Evolutionary conservation across 495 filamentous ascomycete species (phyloP).

Genomic region (Penicillium chermesinum): DNA sequence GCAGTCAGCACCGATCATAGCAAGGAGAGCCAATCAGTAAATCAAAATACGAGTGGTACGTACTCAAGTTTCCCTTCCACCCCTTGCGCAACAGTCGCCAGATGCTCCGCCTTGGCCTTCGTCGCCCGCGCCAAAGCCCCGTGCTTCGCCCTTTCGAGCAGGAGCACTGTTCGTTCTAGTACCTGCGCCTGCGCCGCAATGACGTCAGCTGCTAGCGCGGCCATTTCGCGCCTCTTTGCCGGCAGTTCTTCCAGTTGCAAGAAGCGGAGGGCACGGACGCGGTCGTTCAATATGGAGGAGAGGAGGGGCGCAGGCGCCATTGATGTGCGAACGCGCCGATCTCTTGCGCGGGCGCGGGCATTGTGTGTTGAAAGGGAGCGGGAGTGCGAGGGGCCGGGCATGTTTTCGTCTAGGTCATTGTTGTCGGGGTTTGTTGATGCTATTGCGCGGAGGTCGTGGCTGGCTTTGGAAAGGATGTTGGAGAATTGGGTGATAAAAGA

Average conservation of each 20-base stretch:
- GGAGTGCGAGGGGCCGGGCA: conserved; percentile 1
- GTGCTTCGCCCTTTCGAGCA: conserved; percentile 59
- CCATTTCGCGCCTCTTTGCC: conserved; percentile 31
- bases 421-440: conserved; percentile 17
- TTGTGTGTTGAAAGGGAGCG: conserved; percentile 14
- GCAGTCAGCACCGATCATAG: conserved; percentile 6
- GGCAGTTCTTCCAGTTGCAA: conserved; percentile 32
- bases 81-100: conserved; percentile 55
- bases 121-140: conserved; percentile 55
- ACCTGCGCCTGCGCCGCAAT: conserved; percentile 28
- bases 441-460: conserved; percentile 27
- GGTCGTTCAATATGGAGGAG: conserved; percentile 22
- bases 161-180: conserved; percentile 36
- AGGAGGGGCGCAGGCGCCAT: conserved; percentile 22
- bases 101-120: conserved; percentile 50
- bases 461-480: conserved; percentile 17
- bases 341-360: conserved; percentile 24
- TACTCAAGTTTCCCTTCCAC: conserved; percentile 48
- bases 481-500: conserved; percentile 25
- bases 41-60: not conserved
- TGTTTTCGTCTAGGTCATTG: not conserved
- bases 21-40: not conserved
- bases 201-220: conserved; percentile 33
- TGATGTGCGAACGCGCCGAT: conserved; percentile 23
- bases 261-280: conserved; percentile 23